phyloP scores from a whole-genome alignment of 2,329 filamentous ascomycete genomes.

The Aspergillus vadensis region DNA sequence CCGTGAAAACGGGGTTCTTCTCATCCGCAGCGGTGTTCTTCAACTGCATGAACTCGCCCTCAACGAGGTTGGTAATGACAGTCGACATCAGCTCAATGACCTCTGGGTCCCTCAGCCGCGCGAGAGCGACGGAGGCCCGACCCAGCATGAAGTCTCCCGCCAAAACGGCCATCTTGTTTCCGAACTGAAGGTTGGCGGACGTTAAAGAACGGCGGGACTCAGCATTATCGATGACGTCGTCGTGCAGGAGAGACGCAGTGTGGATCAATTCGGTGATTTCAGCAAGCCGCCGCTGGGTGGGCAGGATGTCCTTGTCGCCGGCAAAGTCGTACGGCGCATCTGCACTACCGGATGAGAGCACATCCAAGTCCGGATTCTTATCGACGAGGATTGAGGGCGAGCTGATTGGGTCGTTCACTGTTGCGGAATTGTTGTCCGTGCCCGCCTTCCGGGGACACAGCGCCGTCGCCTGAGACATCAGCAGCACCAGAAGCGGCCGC shows the following conservation, averaged over 20 bases:
- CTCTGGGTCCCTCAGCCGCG: constrained; percentile 85
- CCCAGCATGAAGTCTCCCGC: constrained; percentile 96
- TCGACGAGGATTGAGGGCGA: constrained; percentile 69
- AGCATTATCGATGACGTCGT: constrained; percentile 97
- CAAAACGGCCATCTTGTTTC: constrained; percentile 98
- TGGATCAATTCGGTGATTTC: constrained; percentile 98
- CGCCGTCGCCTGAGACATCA: constrained; percentile 95
- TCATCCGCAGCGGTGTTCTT: constrained; percentile 94
- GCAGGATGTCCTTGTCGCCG: constrained; percentile 68
- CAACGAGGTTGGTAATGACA: constrained; percentile 95
- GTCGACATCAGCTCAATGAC: constrained; percentile 93
- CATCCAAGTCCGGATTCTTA: constrained; percentile 69
- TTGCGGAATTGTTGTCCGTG: constrained; percentile 43
- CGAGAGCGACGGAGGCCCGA: constrained; percentile 88
- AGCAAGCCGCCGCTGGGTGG: constrained; percentile 87
- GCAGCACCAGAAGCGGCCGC: constrained; percentile 86
- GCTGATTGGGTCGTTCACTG: constrained; percentile 64
- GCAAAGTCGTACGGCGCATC: constrained; percentile 40
- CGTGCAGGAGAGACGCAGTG: constrained; percentile 92
- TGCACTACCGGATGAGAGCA: constrained; percentile 53
- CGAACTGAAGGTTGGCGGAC: constrained; percentile 91
- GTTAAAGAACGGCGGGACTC: constrained; percentile 78
- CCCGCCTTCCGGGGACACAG: constrained; percentile 64
- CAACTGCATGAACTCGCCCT: constrained; percentile 99
- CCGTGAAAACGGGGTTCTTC: constrained; percentile 77